Evolutionary conservation across 2,329 filamentous ascomycete genomes (phyloP), one percentile per base, ranked within the genome.

Genomic region (Plenodomus biglobosus): DNA sequence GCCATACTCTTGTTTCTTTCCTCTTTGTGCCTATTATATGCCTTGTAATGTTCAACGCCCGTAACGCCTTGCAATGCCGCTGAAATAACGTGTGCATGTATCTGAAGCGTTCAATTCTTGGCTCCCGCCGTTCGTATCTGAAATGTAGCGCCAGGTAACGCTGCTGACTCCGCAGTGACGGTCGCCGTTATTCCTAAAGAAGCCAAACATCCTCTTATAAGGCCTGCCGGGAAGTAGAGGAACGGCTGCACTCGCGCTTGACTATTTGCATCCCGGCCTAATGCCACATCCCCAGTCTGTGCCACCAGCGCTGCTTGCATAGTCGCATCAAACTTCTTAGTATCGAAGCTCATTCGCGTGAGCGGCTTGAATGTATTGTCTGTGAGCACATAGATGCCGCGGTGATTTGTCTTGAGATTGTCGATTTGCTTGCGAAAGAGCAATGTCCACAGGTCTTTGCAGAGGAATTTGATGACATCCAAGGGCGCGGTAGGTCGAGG

Each of bases 381-480:
- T 13, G 92, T 97, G 43, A 99, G 78, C 37, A 99, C 94, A 72
- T 96, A 99, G 59, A 97, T 91, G 42, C 94, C 94, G 16, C 94
- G 80, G 71, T 99, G 94, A 69, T 99, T 99, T 8, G 94, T 99
- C 76, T 99, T 99, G 39, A 99, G 80, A 70, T 99, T 99, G 74
- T 99, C 94, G 66, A 99, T 90, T 72, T 97, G 95, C 75, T 99
- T 99, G 69, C 89, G 83, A 73, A 96, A 99, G 15, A 96, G 83
- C 17, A 97, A 80, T 27, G 85, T 91, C 94, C 94, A 99, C 38
- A 99, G 80, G 72, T 99, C 94, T 77, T 99, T 99, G 82, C 94
- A 99, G 41, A 99, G 80, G 68, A 99, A 97, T 72, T 99, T 99
- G 71, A 99, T 99, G 41, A 92, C 88, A 68, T 97, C 94, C 36